Evolutionary conservation across 108 stramenopile genomes (phyloP), one percentile per base, ranked within the genome.

Genomic region (Chaetoceros tenuissimus): DNA sequence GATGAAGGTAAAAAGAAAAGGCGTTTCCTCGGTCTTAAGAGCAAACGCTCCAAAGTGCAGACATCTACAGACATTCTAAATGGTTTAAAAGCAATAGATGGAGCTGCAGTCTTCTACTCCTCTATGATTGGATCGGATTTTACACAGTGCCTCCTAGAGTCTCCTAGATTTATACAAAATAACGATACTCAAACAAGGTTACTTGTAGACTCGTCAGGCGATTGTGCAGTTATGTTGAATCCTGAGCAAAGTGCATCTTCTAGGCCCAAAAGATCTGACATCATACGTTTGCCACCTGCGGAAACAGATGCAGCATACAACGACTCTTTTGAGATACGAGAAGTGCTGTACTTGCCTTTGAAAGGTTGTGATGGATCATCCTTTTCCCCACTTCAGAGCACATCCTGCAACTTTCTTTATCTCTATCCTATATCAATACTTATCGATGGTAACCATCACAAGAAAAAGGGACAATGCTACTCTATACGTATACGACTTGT

Each of bases 291-390:
- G 40, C 90, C 90, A 13, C 59, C 51, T 29, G 49, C 77, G 7
- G 28, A 22, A 13, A 46, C 40, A 21, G 73, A 71, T 7, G 77
- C 75, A 5, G 85, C 75, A 23, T 87, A 88, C 40, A 22, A 79
- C 7, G 73, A 69, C 40, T 67, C 74, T 0, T 79, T 79, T 46
- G 87, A 88, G 47, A 69, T 86, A 21, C 78, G 85, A 26, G 90
- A 92, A 63, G 74, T 88, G 17, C 52, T 88, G 44, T 87, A 66
- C 48, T 60, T 92, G 24, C 82, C 90, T 18, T 77, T 82, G n/a
- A n/a, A 28, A 65, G 78, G 47, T 64, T 22, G 65, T 64, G 8
- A 75, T 74, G 55, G 61, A 61, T 27, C 48, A 72, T 72, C 7
- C 58, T 74, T 30, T 82, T 85, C 58, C 47, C 55, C 7, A 63